Conservation (phyloP, 2,329 filamentous ascomycete genomes). For the Didymellaceae sp. region DNA sequence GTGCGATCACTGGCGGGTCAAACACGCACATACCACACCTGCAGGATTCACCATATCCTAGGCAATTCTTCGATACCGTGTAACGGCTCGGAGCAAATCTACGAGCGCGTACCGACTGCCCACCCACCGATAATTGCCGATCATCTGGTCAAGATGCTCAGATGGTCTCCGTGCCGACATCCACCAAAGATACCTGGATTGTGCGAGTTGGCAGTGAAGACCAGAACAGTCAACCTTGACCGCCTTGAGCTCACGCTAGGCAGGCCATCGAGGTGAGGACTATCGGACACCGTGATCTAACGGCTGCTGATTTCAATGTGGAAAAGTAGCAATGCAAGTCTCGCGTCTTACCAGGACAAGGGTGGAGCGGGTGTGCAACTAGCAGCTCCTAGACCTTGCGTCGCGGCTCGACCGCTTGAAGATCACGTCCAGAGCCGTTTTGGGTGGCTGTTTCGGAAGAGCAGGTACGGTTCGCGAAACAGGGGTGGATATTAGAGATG, state of each 20-base stretch:
- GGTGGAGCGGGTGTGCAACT: conserved; percentile 15
- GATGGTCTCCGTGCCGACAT: no score
- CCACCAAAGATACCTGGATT: no score
- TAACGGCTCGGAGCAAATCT: neutral
- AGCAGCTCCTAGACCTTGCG: conserved; percentile 9
- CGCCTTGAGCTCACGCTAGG: conserved; percentile 4
- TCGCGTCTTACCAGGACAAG: conserved; percentile 11
- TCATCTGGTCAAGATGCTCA: neutral
- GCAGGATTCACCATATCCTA: neutral
- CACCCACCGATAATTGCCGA: neutral
- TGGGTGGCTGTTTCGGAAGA: neutral
- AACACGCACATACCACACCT: neutral
- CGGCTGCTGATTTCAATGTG: conserved; percentile 9
- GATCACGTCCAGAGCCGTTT: conserved; percentile 3
- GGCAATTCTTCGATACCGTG: neutral
- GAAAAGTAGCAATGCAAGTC: conserved; percentile 24
- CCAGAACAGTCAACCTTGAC: neutral
- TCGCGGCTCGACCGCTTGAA: conserved; percentile 17
- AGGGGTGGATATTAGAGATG: neutral
- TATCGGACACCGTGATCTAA: conserved; percentile 7
- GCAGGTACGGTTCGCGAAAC: conserved; percentile 1
- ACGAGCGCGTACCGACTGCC: neutral
- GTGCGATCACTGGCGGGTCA: neutral
- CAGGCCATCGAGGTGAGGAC: neutral
- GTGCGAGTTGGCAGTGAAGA: neutral